Base-by-base conservation (phyloP, 805 yeast species). In the Starmerella scarabaei region DNA sequence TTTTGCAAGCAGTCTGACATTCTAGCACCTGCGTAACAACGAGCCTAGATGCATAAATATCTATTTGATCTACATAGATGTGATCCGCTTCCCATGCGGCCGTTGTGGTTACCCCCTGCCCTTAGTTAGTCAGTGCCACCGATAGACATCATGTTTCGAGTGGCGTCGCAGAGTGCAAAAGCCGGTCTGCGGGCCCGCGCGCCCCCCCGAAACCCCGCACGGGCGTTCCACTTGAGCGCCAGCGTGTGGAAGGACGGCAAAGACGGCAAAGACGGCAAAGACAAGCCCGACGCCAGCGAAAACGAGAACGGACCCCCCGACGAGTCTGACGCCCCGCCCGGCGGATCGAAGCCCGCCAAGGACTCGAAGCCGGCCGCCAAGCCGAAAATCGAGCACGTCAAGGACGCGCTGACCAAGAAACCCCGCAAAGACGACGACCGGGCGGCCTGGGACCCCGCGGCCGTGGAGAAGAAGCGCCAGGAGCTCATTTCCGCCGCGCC, bases 121-220 rank as follows among this genome's bases (percentile, higher is more conserved):
- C n/a, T n/a, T n/a, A n/a, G n/a, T n/a, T n/a, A n/a, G n/a, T n/a
- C n/a, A n/a, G n/a, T n/a, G n/a, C n/a, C n/a, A n/a, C n/a, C n/a
- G n/a, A n/a, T n/a, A n/a, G n/a, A n/a, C n/a, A n/a, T 32, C 29
- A 27, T 28, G 40, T 28, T 38, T 27, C 18, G 40, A 38, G 46
- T 36, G 40, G 42, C 40, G 37, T 33, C 38, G 12, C 23, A 31
- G 14, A 12, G 31, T 15, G 21, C 37, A 20, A 24, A 31, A 14
- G 20, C 26, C 12, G 24, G 28, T 19, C 15, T 37, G 23, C 15
- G 30, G 15, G 23, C 29, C 18, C 28, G 20, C 12, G 2, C 16
- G 27, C 17, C 33, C 14, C 5, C 27, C 9, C 15, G 23, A 2
- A n/a, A 23, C 20, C 36, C 23, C 6, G 29, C 29, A 5, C 23